A percentile compares a stretch with the other conserved stretches of the same genome.
Conservation (phyloP, 1,139 yeast species). For the Torulaspora pretoriensis region DNA sequence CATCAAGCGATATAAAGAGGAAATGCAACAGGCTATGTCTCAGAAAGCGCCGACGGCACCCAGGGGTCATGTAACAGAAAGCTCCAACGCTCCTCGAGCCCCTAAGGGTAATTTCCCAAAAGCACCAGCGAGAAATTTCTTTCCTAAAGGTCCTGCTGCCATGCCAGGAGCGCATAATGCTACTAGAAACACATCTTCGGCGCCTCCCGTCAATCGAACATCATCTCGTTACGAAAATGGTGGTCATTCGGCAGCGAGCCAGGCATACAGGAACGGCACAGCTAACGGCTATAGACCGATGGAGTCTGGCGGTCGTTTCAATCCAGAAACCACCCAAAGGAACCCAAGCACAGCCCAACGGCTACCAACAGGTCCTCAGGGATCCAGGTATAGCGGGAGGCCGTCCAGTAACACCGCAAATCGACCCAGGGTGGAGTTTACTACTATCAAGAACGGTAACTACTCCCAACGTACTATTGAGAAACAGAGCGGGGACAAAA, state of each 20-base stretch:
- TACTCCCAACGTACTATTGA: neutral
- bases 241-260: neutral
- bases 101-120: constrained; percentile 4
- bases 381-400: constrained; percentile 12
- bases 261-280: constrained; percentile 1
- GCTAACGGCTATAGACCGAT: constrained; percentile 5
- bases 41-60: constrained; percentile 36
- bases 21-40: constrained; percentile 33
- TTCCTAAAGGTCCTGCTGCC: constrained; percentile 13
- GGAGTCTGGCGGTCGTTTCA: constrained; percentile 8
- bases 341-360: neutral
- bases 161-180: constrained; percentile 3
- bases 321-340: constrained; percentile 1
- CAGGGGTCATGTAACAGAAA: constrained; percentile 30
- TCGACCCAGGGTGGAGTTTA: constrained; percentile 6
- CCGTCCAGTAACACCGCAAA: constrained; percentile 2
- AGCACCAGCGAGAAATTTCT: constrained; percentile 8
- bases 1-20: constrained; percentile 56
- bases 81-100: constrained; percentile 4
- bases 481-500: neutral
- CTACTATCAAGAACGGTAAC: neutral
- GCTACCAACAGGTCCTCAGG: constrained; percentile 10
- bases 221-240: constrained; percentile 9
- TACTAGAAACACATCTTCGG: neutral
- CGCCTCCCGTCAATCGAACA: constrained; percentile 8